phyloP scores from a whole-genome alignment of 2,329 filamentous ascomycete genomes.

The Nemania sp. region DNA sequence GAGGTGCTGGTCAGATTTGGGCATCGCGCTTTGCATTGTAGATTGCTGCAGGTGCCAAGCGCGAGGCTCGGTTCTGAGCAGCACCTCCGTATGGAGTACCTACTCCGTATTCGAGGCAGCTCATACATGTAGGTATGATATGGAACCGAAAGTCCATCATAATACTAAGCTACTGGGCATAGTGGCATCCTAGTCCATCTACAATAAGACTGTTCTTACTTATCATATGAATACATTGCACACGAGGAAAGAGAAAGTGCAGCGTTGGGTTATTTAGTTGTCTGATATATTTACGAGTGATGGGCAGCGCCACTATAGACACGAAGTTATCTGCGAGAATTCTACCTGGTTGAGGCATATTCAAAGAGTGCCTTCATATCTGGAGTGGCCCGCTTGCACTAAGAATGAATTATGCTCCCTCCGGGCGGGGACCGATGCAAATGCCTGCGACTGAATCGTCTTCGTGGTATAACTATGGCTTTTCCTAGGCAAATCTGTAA shows the following conservation, averaged over 20 bases:
- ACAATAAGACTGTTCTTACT: too few species aligned
- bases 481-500: conserved; percentile 13
- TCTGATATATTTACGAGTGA: conserved; percentile 29
- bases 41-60: too few species aligned
- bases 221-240: background rate
- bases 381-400: conserved; percentile 33
- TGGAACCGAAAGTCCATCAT: too few species aligned
- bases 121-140: too few species aligned
- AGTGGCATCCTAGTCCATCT: too few species aligned
- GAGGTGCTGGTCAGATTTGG: too few species aligned
- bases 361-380: conserved; percentile 21
- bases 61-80: too few species aligned
- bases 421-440: conserved; percentile 21
- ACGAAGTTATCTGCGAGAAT: conserved; percentile 17
- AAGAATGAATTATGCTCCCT: conserved; percentile 29
- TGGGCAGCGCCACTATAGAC: conserved; percentile 25
- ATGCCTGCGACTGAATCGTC: conserved; percentile 15
- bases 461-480: conserved; percentile 15
- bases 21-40: too few species aligned
- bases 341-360: conserved; percentile 26
- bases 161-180: too few species aligned
- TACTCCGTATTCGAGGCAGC: too few species aligned
- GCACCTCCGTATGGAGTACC: too few species aligned
- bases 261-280: conserved; percentile 11
- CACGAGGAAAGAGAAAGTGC: background rate